Conservation (phyloP, 192 early-diverging fungal genomes). For the Coemansia guatemalensis region DNA sequence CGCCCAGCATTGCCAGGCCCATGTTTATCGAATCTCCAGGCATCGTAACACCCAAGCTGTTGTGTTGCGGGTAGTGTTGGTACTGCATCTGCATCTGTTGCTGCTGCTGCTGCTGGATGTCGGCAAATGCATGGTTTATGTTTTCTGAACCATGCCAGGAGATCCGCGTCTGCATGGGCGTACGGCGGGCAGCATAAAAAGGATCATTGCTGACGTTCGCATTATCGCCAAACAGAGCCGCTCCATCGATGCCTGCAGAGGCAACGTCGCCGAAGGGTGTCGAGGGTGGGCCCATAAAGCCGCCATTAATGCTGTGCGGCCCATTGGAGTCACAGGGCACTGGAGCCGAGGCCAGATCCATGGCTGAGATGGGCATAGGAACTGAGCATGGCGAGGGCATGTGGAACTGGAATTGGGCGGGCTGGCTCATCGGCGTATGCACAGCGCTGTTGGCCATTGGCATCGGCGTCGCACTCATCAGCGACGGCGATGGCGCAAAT, state of each 20-base stretch:
- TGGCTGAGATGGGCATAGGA: constrained; percentile 46
- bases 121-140: constrained; percentile 41
- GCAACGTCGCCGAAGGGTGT: constrained; percentile 20
- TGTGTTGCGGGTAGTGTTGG: constrained; percentile 18
- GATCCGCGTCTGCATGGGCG: constrained; percentile 35
- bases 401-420: constrained; percentile 50
- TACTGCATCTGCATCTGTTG: constrained; percentile 29
- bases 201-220: constrained; percentile 16
- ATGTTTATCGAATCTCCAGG: constrained; percentile 30
- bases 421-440: constrained; percentile 43
- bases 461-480: constrained; percentile 38
- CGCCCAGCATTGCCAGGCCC: constrained; percentile 36
- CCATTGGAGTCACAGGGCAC: constrained; percentile 19
- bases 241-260: constrained; percentile 23
- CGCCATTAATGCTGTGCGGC: constrained; percentile 25
- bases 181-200: constrained; percentile 31
- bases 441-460: constrained; percentile 28
- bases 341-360: constrained; percentile 46
- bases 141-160: constrained; percentile 54
- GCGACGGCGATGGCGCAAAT: constrained; percentile 41
- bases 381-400: constrained; percentile 53
- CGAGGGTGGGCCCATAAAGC: constrained; percentile 26
- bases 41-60: constrained; percentile 41
- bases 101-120: constrained; percentile 33
- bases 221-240: constrained; percentile 34